phyloP scores from a whole-genome alignment of 495 filamentous ascomycete genomes.

The Aspergillus taichungensis region DNA sequence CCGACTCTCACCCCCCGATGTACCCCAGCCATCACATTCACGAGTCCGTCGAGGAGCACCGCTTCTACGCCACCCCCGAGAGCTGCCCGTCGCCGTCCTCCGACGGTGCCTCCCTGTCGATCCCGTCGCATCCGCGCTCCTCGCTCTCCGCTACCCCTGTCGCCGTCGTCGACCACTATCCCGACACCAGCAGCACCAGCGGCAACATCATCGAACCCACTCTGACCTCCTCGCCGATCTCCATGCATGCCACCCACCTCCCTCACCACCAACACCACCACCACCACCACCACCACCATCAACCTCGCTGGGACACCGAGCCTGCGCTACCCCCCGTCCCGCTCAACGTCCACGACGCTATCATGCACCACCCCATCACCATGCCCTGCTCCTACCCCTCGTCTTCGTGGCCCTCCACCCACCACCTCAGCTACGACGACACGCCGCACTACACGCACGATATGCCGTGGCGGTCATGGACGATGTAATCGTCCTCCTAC shows the following conservation, averaged over 20 bases:
- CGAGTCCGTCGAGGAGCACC: conserved; percentile 31
- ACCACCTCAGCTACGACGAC: conserved; percentile 33
- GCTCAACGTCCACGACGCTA: not conserved
- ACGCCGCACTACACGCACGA: conserved; percentile 2
- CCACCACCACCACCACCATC: conserved; percentile 28
- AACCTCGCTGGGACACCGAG: conserved; percentile 24
- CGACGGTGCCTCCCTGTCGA: conserved; percentile 26
- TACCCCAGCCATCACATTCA: conserved; percentile 27
- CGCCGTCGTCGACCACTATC: conserved; percentile 27
- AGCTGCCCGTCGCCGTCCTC: conserved; percentile 37
- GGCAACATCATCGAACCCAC: conserved; percentile 23
- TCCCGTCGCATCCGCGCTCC: conserved; percentile 29
- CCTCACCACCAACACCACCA: conserved; percentile 24
- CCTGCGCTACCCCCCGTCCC: conserved; percentile 1
- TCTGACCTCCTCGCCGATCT: conserved; percentile 28
- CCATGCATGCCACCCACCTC: conserved; percentile 31
- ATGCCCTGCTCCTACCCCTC: conserved; percentile 29
- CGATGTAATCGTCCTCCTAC: not conserved
- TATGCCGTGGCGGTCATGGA: conserved; percentile 6
- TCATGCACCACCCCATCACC: conserved; percentile 19
- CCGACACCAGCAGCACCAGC: conserved; percentile 8
- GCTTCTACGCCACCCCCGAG: conserved; percentile 38
- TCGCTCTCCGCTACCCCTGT: conserved; percentile 30
- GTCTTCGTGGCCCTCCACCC: conserved; percentile 31
- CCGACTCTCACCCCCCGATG: conserved; percentile 26